Conservation (phyloP, 2,329 filamentous ascomycete genomes). For the Talaromyces albobiverticillius region DNA sequence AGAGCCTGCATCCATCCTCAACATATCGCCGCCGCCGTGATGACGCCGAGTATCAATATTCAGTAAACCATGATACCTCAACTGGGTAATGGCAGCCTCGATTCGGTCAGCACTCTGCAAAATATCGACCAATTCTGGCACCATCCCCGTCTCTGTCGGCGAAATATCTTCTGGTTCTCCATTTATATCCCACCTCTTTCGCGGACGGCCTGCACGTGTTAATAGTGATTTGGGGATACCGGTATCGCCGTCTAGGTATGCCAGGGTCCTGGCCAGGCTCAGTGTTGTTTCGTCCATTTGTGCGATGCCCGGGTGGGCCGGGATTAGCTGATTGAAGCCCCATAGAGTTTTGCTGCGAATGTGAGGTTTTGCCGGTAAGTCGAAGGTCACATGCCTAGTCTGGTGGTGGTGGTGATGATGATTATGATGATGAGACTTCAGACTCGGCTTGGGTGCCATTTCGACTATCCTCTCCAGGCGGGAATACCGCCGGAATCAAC, state of each 20-base stretch:
- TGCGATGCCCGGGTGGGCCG: background rate
- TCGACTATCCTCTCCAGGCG: background rate
- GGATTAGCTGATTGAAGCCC: background rate
- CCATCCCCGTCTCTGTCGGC: constrained; percentile 1
- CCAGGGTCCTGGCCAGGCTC: background rate
- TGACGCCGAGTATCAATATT: background rate
- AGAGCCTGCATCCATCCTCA: constrained; percentile 5
- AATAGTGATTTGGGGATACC: constrained; percentile 6
- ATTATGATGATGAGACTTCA: background rate
- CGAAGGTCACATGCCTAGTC: constrained; percentile 1
- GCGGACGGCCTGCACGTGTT: constrained; percentile 1
- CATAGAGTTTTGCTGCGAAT: background rate
- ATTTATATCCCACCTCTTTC: constrained; percentile 1
- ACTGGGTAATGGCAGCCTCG: background rate
- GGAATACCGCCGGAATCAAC: no score
- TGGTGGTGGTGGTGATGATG: background rate
- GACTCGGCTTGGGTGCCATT: background rate
- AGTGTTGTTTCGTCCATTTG: background rate
- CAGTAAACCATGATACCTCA: background rate
- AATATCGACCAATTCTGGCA: background rate
- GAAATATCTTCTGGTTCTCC: background rate
- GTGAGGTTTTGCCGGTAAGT: background rate
- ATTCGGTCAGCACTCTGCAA: background rate
- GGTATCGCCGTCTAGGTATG: constrained; percentile 5
- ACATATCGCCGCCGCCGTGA: background rate